These are phyloP conservation scores for Pichia cabralensis DNA, from an alignment of 805 yeast species.

Conservation along the genomic window DNA sequence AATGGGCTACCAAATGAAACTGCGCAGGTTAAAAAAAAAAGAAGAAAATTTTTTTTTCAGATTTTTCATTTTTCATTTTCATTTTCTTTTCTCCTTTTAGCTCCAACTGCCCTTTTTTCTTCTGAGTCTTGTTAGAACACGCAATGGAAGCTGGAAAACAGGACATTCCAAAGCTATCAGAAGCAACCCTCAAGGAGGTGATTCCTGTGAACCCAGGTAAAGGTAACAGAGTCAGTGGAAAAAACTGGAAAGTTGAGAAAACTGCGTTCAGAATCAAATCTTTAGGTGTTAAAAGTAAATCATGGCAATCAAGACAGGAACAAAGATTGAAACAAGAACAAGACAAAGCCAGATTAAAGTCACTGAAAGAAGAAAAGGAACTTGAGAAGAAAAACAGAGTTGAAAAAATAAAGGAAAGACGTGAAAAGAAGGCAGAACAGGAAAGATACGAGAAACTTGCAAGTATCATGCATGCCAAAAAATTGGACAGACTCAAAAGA, in stretches of 20 bases:
- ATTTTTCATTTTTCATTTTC: neutral
- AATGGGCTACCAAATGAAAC: too few species aligned
- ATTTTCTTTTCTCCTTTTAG: neutral
- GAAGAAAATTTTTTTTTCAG: neutral
- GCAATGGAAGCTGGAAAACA: neutral
- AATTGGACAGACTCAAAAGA: slow-evolving; percentile 79
- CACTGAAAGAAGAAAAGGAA: slow-evolving; percentile 71
- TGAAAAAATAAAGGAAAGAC: slow-evolving; percentile 56
- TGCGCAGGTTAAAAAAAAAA: too few species aligned
- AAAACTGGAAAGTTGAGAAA: slow-evolving; percentile 62
- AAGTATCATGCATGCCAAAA: slow-evolving; percentile 82
- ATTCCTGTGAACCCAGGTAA: slow-evolving; percentile 15
- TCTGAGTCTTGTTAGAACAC: neutral
- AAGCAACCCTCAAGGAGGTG: slow-evolving; percentile 6
- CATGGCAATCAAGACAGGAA: slow-evolving; percentile 61
- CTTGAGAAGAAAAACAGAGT: slow-evolving; percentile 43
- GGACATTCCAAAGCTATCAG: neutral
- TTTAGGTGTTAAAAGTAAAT: slow-evolving; percentile 45
- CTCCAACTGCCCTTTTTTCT: neutral
- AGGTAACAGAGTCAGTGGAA: slow-evolving; percentile 29
- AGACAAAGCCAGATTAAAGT: slow-evolving; percentile 58
- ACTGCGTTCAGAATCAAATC: slow-evolving; percentile 57
- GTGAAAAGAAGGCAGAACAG: slow-evolving; percentile 75
- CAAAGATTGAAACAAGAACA: slow-evolving; percentile 57
- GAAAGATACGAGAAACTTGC: slow-evolving; percentile 82